Base-by-base conservation (phyloP, 2,329 filamentous ascomycete genomes). In the Aspergillus candidus region DNA sequence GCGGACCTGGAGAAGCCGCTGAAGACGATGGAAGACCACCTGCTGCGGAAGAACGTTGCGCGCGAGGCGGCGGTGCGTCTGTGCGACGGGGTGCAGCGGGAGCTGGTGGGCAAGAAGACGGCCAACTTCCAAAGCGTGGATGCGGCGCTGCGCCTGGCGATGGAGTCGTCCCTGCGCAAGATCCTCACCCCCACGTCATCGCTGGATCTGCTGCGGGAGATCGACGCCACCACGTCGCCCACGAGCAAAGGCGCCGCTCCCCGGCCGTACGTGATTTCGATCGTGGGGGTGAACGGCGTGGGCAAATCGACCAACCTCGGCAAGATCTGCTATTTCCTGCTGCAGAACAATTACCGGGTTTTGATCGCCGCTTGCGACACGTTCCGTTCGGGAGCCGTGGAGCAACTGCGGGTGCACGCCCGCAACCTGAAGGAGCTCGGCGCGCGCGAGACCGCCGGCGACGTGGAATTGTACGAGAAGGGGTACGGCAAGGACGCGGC, bases 401-500 rank as follows among this genome's bases (percentile, higher is more conserved):
- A 98, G 72, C 93, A 98, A 69, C 79, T 98, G 10, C 88, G 88
- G 44, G 93, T 97, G 4, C 93, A 98, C 63, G 93, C 94, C 27
- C 84, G 88, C 46, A 96, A 97, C 63, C 75, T 98, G 51, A 88
- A 87, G 62, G 91, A 98, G 68, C 77, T 98, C 29, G 87, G 84
- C 4, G 78, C 81, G 40, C 82, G 93, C 50, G 90, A 97, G 68
- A 86, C 86, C 36, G 75, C 77, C 14, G 87, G 88, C 22, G 72
- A 81, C 44, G 88, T 98, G 38, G 90, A 94, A 63, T 75, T 98
- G 38, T 98, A 94, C 68, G 88, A 98, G 63, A 93, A 94, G 71
- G 93, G 93, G 31, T 98, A 98, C 64, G 93, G 93, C 58, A 97
- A 96, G 62, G 94, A 98, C 62, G 93, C 94, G 0, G 94, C 94